Base-by-base conservation (phyloP, 2,329 filamentous ascomycete genomes). In the Thelonectria rubi region DNA sequence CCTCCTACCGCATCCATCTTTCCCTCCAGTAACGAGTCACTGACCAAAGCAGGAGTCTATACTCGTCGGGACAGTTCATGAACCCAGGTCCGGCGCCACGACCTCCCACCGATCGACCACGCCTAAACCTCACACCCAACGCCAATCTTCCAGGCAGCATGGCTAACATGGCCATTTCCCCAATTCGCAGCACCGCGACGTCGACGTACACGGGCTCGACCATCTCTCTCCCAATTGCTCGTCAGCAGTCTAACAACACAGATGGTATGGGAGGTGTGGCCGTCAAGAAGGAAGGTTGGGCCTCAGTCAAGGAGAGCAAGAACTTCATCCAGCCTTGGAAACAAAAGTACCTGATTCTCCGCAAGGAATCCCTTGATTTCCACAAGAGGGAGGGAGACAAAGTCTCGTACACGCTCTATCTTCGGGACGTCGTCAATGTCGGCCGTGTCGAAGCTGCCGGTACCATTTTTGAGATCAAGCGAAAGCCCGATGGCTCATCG, bases 1-100 rank as follows among this genome's bases (percentile, higher is more conserved):
- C 9, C 37, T 15, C 26, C 21, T 11, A 42, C 42, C 32, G 24
- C 48, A 45, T 24, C 21, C 20, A 55, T 21, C 34, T 50, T 32
- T 56, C n/a, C 39, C 18, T 32, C 48, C 21, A n/a, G 40, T 18
- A 39, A 47, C 43, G 34, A 32, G 55, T 45, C 58, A 60, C 69
- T 72, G 58, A 72, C 63, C 47, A 56, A 47, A 26, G 24, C 15
- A 47, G 21, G 72, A 88, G 85, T 74, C 78, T 84, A 70, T 89
- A 88, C 74, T 79, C 84, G 43, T 80, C 82, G 67, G 86, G 83
- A 72, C 86, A 88, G 77, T 98, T 98, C 81, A 96, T 98, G 91
- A 98, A 98, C 78, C 93, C 95, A 65, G 93, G 95, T 67, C 94
- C 95, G 71, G 94, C 95, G 69, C 95, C 95, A 68, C 90, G 91